Evolutionary conservation across 257 asterid genomes (phyloP).

Genomic region (Solanum megistacrolobum): DNA sequence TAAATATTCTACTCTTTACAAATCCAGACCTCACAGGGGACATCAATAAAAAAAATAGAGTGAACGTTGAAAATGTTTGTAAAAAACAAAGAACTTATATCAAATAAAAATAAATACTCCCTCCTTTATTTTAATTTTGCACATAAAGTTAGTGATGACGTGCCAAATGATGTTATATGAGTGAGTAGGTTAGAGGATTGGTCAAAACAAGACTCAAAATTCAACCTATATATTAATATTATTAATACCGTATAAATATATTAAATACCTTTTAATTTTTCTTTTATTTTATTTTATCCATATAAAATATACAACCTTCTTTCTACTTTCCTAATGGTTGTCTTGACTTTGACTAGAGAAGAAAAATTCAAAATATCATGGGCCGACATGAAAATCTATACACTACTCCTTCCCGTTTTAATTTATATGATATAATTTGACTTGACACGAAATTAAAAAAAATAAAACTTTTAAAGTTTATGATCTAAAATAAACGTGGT

Average conservation of each 20-base stretch:
- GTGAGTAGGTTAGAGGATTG: background rate
- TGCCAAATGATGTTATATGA: background rate
- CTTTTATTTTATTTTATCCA: background rate
- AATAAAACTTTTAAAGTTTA: fast-evolving
- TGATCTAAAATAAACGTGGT: background rate
- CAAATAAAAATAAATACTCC: background rate
- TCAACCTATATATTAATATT: background rate
- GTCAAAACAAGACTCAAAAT: constrained; percentile 1
- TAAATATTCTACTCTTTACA: background rate
- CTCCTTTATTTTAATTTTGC: background rate
- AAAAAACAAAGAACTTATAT: background rate
- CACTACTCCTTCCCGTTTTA: fast-evolving
- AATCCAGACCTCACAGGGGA: background rate
- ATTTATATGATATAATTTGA: background rate
- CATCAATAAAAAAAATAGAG: background rate
- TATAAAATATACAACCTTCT: background rate
- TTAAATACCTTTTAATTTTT: background rate
- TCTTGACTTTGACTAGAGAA: background rate
- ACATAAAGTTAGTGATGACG: background rate
- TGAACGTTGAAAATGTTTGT: background rate
- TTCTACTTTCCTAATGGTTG: background rate
- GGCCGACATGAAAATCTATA: background rate
- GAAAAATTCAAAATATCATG: background rate
- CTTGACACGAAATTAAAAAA: fast-evolving
- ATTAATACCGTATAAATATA: too few species aligned